A percentile compares a stretch with the other conserved stretches of the same genome.
phyloP scores from a whole-genome alignment of 352 stramenopile species.

The Phytopythium chamaehyphon region DNA sequence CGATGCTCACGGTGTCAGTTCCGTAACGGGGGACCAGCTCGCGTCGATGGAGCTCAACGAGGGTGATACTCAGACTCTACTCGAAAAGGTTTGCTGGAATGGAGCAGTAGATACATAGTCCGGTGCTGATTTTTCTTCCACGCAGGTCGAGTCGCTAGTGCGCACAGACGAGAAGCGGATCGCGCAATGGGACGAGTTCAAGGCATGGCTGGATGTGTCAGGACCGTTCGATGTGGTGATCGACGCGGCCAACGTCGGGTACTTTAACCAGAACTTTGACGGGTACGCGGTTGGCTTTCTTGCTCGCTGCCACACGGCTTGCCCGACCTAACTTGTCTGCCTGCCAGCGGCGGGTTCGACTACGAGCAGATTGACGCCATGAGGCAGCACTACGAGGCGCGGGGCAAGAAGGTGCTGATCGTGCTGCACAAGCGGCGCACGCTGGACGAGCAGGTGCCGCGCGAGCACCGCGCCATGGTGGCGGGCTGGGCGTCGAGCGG shows the following conservation, averaged over 20 bases:
- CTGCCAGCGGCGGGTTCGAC: constrained; percentile 85
- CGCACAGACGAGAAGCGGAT: constrained; percentile 63
- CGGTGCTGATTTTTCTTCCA: neutral
- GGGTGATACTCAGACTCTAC: constrained; percentile 35
- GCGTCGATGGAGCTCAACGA: constrained; percentile 60
- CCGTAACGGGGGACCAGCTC: constrained; percentile 51
- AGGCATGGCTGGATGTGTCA: constrained; percentile 63
- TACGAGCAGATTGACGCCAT: constrained; percentile 96
- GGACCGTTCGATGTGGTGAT: constrained; percentile 92
- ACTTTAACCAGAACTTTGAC: constrained; percentile 97
- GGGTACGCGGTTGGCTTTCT: constrained; percentile 20
- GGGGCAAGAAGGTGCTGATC: constrained; percentile 89
- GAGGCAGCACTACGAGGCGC: constrained; percentile 85
- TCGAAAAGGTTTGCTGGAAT: constrained; percentile 68
- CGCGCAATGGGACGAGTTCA: constrained; percentile 80
- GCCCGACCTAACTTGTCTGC: constrained; percentile 5
- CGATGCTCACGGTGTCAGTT: constrained; percentile 49
- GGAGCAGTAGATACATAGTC: too few species aligned
- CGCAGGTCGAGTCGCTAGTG: constrained; percentile 79
- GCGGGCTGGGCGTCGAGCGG: constrained; percentile 62
- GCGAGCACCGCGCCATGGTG: constrained; percentile 65
- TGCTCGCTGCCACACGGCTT: constrained; percentile 13
- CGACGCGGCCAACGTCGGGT: constrained; percentile 98
- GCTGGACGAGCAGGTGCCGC: constrained; percentile 79
- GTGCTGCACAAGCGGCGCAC: constrained; percentile 96